Percentiles rank a stretch among this genome's conserved stretches.
Evolutionary conservation across 73 alveolate species (phyloP).

Genomic region (Paramecium pentaurelia): DNA sequence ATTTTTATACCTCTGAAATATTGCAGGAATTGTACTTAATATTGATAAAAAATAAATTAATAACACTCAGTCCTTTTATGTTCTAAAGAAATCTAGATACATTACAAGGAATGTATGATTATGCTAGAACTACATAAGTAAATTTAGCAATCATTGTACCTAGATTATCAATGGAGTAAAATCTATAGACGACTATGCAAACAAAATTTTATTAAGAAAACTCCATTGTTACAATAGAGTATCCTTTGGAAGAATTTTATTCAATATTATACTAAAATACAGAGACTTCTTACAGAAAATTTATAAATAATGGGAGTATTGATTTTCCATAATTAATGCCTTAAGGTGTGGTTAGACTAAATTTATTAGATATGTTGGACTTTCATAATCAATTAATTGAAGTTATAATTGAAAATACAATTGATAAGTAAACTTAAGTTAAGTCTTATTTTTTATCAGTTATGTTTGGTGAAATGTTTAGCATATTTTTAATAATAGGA

Average conservation of each 20-base stretch:
- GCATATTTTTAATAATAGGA: background rate
- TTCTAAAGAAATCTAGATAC: background rate
- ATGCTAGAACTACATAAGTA: background rate
- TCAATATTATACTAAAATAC: background rate
- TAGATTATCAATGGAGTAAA: background rate
- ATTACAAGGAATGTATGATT: background rate
- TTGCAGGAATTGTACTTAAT: background rate
- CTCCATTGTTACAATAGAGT: background rate
- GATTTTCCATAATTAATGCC: background rate
- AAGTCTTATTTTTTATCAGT: background rate
- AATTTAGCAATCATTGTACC: background rate
- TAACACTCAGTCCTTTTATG: background rate
- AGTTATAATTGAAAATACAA: background rate
- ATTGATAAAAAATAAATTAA: background rate
- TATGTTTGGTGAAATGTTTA: background rate
- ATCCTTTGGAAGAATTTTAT: background rate
- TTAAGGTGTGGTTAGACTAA: background rate
- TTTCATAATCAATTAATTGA: background rate
- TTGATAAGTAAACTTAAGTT: background rate
- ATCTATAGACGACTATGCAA: background rate
- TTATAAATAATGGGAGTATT: background rate
- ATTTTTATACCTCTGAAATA: background rate
- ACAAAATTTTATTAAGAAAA: background rate
- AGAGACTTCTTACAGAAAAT: background rate
- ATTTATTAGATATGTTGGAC: background rate